A percentile compares a stretch with the other conserved stretches of the same genome.
Evolutionary conservation across 2,329 filamentous ascomycete genomes (phyloP).

Genomic region (Cytospora chrysosperma): DNA sequence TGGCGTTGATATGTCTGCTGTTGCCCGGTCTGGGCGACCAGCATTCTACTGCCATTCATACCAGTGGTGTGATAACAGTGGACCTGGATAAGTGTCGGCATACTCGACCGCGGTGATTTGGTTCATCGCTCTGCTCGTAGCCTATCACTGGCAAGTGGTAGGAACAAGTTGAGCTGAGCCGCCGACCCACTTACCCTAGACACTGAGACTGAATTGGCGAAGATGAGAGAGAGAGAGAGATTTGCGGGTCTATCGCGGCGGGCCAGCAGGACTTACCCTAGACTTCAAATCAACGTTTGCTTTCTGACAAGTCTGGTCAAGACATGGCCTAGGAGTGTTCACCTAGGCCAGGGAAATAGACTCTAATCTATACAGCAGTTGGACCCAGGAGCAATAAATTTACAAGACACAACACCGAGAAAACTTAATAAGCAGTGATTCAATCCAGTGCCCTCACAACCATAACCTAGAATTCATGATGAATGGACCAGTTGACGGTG

Average conservation of each 20-base stretch:
- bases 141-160: neutral
- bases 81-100: no score
- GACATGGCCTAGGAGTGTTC: neutral
- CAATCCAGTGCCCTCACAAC: no score
- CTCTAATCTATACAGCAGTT: neutral
- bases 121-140: neutral
- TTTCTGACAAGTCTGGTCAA: neutral
- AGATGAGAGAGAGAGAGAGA: neutral
- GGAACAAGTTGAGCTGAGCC: neutral
- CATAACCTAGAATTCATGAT: no score
- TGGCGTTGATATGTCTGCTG: no score
- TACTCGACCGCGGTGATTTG: no score
- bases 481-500: no score
- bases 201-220: neutral
- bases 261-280: neutral
- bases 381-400: no score
- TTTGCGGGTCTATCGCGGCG: neutral
- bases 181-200: neutral
- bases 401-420: no score
- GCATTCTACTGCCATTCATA: no score
- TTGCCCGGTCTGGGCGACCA: no score
- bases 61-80: no score
- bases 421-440: no score
- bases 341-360: neutral
- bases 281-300: neutral